phyloP scores from a whole-genome alignment of 2,329 filamentous ascomycete species.

The Paecilomyces niveus region DNA sequence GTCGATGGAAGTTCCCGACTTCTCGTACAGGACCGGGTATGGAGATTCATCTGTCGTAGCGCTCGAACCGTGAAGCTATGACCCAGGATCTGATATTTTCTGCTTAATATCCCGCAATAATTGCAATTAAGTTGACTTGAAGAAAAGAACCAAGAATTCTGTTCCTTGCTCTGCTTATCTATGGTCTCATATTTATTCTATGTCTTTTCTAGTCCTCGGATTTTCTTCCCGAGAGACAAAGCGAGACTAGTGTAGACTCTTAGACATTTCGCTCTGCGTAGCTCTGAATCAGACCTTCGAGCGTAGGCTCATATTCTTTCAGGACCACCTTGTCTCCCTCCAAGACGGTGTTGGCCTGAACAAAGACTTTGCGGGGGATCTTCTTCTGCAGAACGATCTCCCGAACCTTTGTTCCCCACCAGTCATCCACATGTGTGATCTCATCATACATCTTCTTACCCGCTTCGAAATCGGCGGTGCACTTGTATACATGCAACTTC shows the following conservation, averaged over 20 bases:
- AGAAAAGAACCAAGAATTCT: not conserved
- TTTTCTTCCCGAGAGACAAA: too few species aligned
- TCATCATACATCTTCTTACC: conserved; percentile 75
- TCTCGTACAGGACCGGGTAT: too few species aligned
- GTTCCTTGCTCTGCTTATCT: not conserved
- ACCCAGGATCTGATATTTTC: too few species aligned
- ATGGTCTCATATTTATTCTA: not conserved
- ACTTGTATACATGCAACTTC: conserved; percentile 88
- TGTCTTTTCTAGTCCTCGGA: not conserved
- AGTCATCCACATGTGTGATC: conserved; percentile 77
- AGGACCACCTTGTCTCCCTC: conserved; percentile 63
- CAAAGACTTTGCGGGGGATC: conserved; percentile 66
- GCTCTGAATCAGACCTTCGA: conserved; percentile 76
- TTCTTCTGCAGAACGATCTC: conserved; percentile 53
- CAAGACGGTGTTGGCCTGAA: conserved; percentile 82
- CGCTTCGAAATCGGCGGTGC: conserved; percentile 71
- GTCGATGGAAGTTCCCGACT: too few species aligned
- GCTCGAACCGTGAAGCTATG: too few species aligned
- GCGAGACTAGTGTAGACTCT: conserved; percentile 1
- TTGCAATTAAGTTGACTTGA: not conserved
- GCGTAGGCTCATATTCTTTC: conserved; percentile 78
- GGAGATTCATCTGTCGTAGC: too few species aligned
- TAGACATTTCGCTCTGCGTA: conserved; percentile 56
- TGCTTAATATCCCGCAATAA: too few species aligned
- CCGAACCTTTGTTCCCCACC: conserved; percentile 74